phyloP scores from a whole-genome alignment of 2,329 filamentous ascomycete genomes.

The Helicocarpus griseus region DNA sequence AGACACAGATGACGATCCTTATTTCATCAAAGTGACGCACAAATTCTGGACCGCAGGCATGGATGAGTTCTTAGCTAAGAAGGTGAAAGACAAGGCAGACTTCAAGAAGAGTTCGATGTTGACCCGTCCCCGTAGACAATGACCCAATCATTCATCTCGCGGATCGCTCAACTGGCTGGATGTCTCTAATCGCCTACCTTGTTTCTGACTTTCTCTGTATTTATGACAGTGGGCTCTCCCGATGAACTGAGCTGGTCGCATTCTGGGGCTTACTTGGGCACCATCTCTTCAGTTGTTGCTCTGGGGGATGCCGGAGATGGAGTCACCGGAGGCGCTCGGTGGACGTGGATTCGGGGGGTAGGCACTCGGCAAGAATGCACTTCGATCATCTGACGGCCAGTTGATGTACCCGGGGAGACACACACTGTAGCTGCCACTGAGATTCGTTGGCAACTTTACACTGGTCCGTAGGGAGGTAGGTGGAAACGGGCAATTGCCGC shows the following conservation, averaged over 20 bases:
- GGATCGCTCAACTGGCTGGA: neutral
- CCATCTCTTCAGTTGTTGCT: neutral
- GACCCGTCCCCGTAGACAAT: neutral
- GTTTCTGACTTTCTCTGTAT: neutral
- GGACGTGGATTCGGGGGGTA: neutral
- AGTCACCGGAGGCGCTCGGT: neutral
- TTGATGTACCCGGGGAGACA: no score
- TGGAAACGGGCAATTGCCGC: no score
- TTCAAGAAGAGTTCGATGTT: slow-evolving; percentile 7
- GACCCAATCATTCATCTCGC: neutral
- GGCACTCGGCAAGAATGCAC: neutral
- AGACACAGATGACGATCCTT: slow-evolving; percentile 9
- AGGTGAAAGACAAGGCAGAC: slow-evolving; percentile 6
- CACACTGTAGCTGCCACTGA: no score
- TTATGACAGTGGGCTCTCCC: neutral
- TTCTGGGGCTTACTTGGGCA: neutral
- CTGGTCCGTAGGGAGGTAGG: no score
- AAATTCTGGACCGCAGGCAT: slow-evolving; percentile 15
- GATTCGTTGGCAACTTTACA: no score
- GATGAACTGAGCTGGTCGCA: neutral
- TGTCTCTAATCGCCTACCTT: neutral
- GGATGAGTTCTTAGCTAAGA: slow-evolving; percentile 3
- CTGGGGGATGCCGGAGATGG: neutral
- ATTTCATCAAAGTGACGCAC: slow-evolving; percentile 15
- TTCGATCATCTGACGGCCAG: no score